phyloP scores from a whole-genome alignment of 108 stramenopile genomes.

The Cyclotella cryptica region DNA sequence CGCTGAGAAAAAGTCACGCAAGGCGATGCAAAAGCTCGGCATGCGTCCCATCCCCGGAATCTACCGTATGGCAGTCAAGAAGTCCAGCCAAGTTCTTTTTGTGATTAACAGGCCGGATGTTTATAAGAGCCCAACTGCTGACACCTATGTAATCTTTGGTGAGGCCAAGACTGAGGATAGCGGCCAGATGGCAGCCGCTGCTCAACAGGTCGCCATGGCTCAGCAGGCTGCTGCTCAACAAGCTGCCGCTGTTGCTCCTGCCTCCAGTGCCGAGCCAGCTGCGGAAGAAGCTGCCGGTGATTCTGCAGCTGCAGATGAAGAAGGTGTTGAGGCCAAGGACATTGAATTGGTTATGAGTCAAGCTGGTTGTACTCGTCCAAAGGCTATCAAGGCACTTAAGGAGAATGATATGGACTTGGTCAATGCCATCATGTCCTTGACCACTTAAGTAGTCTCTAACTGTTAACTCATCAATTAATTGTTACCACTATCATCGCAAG shows the following conservation, averaged over 20 bases:
- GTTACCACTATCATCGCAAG: neutral
- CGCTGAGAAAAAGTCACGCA: slow-evolving; percentile 98
- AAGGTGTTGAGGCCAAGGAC: slow-evolving; percentile 95
- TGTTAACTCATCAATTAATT: slow-evolving; percentile 6
- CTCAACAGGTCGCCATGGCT: slow-evolving; percentile 76
- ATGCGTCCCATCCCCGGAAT: slow-evolving; percentile 96
- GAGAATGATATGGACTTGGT: slow-evolving; percentile 97
- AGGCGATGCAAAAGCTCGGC: slow-evolving; percentile 97
- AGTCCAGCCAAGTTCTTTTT: slow-evolving; percentile 96
- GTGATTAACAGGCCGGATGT: slow-evolving; percentile 97
- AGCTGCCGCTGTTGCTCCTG: slow-evolving; percentile 37
- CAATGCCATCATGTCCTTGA: slow-evolving; percentile 98
- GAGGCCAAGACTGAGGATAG: slow-evolving; percentile 98
- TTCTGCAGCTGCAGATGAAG: slow-evolving; percentile 92
- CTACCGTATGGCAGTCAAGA: slow-evolving; percentile 97
- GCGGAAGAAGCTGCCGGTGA: slow-evolving; percentile 43
- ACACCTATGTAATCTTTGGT: slow-evolving; percentile 99
- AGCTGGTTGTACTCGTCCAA: slow-evolving; percentile 82
- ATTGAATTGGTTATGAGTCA: slow-evolving; percentile 97
- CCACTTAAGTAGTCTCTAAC: slow-evolving; percentile 60
- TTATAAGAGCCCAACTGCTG: slow-evolving; percentile 90
- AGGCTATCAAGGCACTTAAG: slow-evolving; percentile 95
- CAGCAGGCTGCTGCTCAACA: slow-evolving; percentile 50
- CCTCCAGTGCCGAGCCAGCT: slow-evolving; percentile 45
- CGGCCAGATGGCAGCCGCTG: slow-evolving; percentile 76